Evolutionary conservation across 768 basidiomycete species (phyloP).

Genomic region (Amyloporia xantha): DNA sequence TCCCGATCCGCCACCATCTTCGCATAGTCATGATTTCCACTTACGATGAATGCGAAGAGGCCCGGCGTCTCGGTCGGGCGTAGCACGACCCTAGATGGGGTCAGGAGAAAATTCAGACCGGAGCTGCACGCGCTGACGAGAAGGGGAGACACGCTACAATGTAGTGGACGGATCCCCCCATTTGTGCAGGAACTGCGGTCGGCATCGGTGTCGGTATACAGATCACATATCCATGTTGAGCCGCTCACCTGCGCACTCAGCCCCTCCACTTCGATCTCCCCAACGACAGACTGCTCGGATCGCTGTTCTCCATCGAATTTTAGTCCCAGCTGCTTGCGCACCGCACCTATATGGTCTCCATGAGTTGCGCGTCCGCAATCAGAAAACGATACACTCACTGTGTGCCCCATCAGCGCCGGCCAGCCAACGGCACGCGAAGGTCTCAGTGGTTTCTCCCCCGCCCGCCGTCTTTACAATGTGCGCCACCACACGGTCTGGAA

Average conservation of each 20-base stretch:
- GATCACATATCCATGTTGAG: neutral
- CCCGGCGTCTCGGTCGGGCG: conserved; percentile 2
- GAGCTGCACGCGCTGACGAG: neutral
- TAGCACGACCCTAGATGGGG: neutral
- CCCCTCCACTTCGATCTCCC: conserved; percentile 32
- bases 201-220: neutral
- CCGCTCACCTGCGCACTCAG: conserved; percentile 24
- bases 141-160: neutral
- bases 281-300: conserved; percentile 22
- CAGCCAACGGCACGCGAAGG: conserved; percentile 25
- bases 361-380: neutral
- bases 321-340: conserved; percentile 35
- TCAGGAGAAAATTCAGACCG: too few relatives aligned
- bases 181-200: neutral
- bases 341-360: conserved; percentile 29
- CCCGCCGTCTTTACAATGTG: conserved; percentile 19
- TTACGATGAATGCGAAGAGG: neutral
- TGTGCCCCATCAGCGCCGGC: conserved; percentile 37
- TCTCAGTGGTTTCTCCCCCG: conserved; percentile 23
- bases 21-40: neutral
- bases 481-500: conserved; percentile 24
- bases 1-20: neutral
- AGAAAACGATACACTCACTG: conserved; percentile 12
- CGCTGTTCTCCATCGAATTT: conserved; percentile 36
- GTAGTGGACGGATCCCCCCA: neutral